Evolutionary conservation across 192 early-diverging fungal genomes (phyloP).

Genomic region (Backusella circina): DNA sequence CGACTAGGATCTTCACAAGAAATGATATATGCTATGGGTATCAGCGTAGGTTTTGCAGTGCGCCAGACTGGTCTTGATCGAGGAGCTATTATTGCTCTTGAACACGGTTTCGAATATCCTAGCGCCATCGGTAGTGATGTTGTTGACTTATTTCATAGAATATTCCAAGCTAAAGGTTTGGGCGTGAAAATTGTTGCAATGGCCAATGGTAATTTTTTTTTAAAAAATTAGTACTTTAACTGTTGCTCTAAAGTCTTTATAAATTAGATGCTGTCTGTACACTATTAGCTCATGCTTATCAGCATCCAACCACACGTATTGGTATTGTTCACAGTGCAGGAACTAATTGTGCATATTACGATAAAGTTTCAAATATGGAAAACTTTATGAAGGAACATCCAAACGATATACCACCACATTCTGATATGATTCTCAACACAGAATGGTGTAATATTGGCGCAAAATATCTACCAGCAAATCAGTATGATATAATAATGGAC

Average conservation of each 20-base stretch:
- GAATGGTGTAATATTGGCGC: constrained; percentile 92
- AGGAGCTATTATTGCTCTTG: constrained; percentile 61
- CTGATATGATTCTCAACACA: constrained; percentile 87
- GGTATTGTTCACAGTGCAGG: constrained; percentile 91
- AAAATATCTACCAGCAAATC: constrained; percentile 70
- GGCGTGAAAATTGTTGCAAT: constrained; percentile 76
- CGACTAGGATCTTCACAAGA: constrained; percentile 35
- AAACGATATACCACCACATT: constrained; percentile 21
- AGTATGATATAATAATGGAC: constrained; percentile 79
- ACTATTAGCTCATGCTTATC: constrained; percentile 77
- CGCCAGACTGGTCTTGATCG: constrained; percentile 62
- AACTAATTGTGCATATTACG: constrained; percentile 83
- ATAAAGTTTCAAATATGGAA: constrained; percentile 54
- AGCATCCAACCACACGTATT: constrained; percentile 69
- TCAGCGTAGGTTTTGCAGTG: constrained; percentile 44
- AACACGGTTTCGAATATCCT: constrained; percentile 79
- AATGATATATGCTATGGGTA: constrained; percentile 47
- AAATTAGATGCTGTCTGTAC: constrained; percentile 89
- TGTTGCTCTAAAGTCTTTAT: constrained; percentile 47
- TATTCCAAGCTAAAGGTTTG: constrained; percentile 63
- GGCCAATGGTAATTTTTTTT: constrained; percentile 67
- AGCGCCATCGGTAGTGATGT: constrained; percentile 81
- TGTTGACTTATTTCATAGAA: constrained; percentile 71
- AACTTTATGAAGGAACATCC: constrained; percentile 18
- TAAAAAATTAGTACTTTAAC: constrained; percentile 46